Percentiles rank a stretch among this genome's conserved stretches.
Evolutionary conservation across 2,329 filamentous ascomycete genomes (phyloP).

Genomic region (Hymenoscyphus scutula): DNA sequence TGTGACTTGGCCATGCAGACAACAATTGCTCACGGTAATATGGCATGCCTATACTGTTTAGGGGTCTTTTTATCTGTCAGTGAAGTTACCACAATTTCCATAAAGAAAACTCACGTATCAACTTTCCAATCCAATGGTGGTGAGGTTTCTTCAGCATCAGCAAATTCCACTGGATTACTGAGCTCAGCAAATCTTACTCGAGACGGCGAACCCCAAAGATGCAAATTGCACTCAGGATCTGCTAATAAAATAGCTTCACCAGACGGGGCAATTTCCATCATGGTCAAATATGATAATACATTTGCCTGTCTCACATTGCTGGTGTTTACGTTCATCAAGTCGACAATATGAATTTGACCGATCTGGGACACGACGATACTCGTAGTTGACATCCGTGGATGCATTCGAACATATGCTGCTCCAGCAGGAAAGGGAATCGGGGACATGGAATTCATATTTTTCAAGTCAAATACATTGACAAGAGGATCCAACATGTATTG

Average conservation of each 20-base stretch:
- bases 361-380: constrained; percentile 89
- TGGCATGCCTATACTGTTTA: constrained; percentile 86
- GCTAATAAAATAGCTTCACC: constrained; percentile 67
- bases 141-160: constrained; percentile 53
- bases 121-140: constrained; percentile 57
- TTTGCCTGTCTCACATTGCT: constrained; percentile 67
- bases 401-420: constrained; percentile 93
- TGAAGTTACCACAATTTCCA: neutral
- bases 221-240: constrained; percentile 63
- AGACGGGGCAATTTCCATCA: constrained; percentile 67
- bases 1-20: constrained; percentile 84
- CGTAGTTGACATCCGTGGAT: constrained; percentile 91
- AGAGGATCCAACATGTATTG: constrained; percentile 85
- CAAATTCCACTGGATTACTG: constrained; percentile 64
- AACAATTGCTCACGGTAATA: constrained; percentile 86
- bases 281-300: constrained; percentile 54
- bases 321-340: constrained; percentile 75
- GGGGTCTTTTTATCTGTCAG: constrained; percentile 51
- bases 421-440: constrained; percentile 91
- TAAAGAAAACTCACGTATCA: constrained; percentile 58
- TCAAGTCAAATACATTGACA: constrained; percentile 93
- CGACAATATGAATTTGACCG: constrained; percentile 92
- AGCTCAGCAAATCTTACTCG: constrained; percentile 71
- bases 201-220: constrained; percentile 68
- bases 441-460: constrained; percentile 81